Percentiles rank a stretch among this genome's conserved stretches.
Evolutionary conservation across 768 basidiomycete species (phyloP).

Genomic region (Hemileccinum rubropunctum): DNA sequence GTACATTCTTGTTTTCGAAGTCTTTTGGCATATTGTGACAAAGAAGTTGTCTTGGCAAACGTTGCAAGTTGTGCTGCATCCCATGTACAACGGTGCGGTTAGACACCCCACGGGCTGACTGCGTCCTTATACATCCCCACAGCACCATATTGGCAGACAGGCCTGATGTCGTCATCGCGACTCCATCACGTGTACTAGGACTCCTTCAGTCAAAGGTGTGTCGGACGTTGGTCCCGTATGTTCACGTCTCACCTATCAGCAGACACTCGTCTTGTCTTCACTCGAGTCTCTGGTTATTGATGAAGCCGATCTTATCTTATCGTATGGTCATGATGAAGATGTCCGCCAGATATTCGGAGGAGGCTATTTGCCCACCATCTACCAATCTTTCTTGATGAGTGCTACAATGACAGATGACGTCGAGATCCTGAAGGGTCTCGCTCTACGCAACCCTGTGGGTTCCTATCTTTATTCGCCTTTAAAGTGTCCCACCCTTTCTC

Average conservation of each 20-base stretch:
- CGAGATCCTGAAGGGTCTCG: conserved; percentile 83
- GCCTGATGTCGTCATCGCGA: conserved; percentile 79
- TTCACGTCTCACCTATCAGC: conserved; percentile 3
- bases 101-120: neutral
- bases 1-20: conserved; percentile 66
- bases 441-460: conserved; percentile 83
- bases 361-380: conserved; percentile 72
- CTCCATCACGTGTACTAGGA: conserved; percentile 67
- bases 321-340: conserved; percentile 94
- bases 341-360: conserved; percentile 70
- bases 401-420: conserved; percentile 98
- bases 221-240: neutral
- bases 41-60: conserved; percentile 68
- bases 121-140: conserved; percentile 1
- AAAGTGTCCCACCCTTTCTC: neutral
- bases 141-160: conserved; percentile 61
- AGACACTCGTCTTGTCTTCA: conserved; percentile 63
- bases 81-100: conserved; percentile 68
- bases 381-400: conserved; percentile 94
- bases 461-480: neutral
- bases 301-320: conserved; percentile 95
- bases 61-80: conserved; percentile 67
- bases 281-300: conserved; percentile 92
- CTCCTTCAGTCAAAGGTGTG: conserved; percentile 69
- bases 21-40: conserved; percentile 76